phyloP scores from a whole-genome alignment of 1,139 yeast genomes.

The Zygoascus meyerae region DNA sequence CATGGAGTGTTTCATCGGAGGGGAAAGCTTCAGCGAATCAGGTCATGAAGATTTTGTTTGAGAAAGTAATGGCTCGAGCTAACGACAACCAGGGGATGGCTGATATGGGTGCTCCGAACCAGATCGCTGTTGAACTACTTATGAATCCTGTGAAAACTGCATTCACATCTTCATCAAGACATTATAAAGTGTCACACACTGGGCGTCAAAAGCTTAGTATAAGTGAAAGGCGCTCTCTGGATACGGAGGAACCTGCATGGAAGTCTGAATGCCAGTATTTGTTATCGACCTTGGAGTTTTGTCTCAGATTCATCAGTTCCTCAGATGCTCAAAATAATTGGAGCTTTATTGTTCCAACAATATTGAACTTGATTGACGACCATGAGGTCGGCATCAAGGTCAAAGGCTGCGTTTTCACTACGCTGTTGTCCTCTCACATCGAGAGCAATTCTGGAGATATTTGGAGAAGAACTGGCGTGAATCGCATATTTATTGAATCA shows the following conservation, averaged over 20 bases:
- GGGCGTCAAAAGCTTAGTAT: no score
- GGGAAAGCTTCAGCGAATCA: background rate
- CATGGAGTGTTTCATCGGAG: constrained; percentile 3
- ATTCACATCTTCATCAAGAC: no score
- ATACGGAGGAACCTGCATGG: background rate
- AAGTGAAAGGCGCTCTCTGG: no score
- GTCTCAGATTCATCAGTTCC: background rate
- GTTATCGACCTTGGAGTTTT: constrained; percentile 4
- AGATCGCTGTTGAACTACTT: background rate
- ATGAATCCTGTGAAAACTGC: no score
- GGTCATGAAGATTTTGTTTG: no score
- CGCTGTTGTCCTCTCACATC: constrained; percentile 25
- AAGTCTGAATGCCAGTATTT: constrained; percentile 4
- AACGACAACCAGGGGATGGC: no score
- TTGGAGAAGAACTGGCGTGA: constrained; percentile 40
- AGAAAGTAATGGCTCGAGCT: no score
- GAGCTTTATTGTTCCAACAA: constrained; percentile 46
- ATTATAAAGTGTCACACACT: no score
- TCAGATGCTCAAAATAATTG: constrained; percentile 30
- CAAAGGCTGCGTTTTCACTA: constrained; percentile 40
- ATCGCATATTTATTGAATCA: constrained; percentile 40
- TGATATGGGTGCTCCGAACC: no score
- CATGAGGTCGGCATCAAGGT: constrained; percentile 42
- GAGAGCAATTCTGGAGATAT: constrained; percentile 19
- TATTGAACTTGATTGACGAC: constrained; percentile 47